phyloP scores from a whole-genome alignment of 2,329 filamentous ascomycete genomes.

The Colletotrichum euphorbiae region DNA sequence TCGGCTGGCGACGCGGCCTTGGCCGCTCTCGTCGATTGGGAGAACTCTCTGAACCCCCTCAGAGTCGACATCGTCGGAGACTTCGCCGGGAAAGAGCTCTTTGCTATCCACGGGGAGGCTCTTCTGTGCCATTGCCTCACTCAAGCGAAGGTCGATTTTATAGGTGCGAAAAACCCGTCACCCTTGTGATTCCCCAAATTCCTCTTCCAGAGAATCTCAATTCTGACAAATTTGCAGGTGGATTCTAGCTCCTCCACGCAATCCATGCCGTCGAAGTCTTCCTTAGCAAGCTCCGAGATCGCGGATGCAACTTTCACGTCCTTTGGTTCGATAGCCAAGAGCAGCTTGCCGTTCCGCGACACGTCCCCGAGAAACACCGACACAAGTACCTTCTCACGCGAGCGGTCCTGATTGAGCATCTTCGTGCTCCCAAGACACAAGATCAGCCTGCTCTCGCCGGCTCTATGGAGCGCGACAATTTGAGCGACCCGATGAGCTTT shows the following conservation, averaged over 20 bases:
- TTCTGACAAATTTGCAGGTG: constrained; percentile 52
- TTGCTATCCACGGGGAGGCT: constrained; percentile 79
- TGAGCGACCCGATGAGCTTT: constrained; percentile 45
- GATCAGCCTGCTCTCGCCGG: neutral
- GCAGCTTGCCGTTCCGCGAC: constrained; percentile 65
- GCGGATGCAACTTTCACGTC: constrained; percentile 78
- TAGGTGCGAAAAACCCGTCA: constrained; percentile 50
- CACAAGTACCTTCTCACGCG: constrained; percentile 72
- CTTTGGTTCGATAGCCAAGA: constrained; percentile 73
- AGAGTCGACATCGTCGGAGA: constrained; percentile 78
- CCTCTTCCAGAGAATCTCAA: neutral
- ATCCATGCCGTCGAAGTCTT: constrained; percentile 76
- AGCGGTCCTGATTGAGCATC: constrained; percentile 72
- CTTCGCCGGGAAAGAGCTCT: constrained; percentile 79
- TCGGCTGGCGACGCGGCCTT: neutral
- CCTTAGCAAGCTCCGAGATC: constrained; percentile 67
- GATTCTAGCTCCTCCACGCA: constrained; percentile 79
- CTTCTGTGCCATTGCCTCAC: constrained; percentile 73
- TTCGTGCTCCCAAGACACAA: constrained; percentile 47
- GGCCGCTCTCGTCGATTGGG: neutral
- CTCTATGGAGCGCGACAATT: constrained; percentile 59
- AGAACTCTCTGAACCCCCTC: constrained; percentile 41
- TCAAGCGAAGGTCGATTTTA: constrained; percentile 73
- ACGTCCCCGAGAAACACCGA: constrained; percentile 43
- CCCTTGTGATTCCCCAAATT: neutral